Percentiles rank a stretch among this genome's conserved stretches.
Conservation (phyloP, 805 yeast genomes). For the Yarrowia sp. region DNA sequence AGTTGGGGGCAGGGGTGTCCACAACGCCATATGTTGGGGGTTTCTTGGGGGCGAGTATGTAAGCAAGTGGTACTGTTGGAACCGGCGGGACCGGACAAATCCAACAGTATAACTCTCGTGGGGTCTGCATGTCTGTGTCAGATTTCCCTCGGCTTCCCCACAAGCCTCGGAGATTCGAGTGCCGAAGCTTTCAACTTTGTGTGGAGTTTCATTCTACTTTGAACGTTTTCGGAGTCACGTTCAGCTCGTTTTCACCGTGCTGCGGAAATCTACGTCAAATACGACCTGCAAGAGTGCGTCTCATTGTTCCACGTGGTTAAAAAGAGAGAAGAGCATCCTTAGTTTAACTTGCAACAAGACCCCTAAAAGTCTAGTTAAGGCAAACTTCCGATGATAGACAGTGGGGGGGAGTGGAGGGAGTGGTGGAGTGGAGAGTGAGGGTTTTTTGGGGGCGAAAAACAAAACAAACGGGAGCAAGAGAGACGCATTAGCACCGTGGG, state of each 20-base stretch:
- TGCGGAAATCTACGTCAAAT: not conserved
- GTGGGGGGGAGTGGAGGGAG: not conserved
- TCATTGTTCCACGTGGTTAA: constrained; percentile 13
- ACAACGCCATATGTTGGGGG: not conserved
- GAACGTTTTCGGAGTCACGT: not conserved
- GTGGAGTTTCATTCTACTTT: not conserved
- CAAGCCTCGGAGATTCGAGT: constrained; percentile 5
- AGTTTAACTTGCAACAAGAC: not conserved
- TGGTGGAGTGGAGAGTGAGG: constrained; percentile 2
- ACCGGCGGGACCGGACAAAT: not conserved
- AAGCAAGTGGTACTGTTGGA: not conserved
- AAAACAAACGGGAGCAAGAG: no score
- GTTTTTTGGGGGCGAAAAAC: not conserved
- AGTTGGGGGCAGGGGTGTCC: not conserved
- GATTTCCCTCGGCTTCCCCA: not conserved
- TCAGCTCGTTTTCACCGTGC: not conserved
- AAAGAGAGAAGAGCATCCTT: not conserved
- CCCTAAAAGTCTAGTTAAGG: constrained; percentile 3
- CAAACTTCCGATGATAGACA: constrained; percentile 12
- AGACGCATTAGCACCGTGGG: no score
- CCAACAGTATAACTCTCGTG: not conserved
- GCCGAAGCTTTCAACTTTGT: not conserved
- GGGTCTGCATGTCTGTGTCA: not conserved
- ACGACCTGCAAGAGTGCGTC: not conserved
- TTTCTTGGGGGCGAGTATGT: not conserved